Base-by-base conservation (phyloP, 257 asterid species). In the Prunella vulgaris region DNA sequence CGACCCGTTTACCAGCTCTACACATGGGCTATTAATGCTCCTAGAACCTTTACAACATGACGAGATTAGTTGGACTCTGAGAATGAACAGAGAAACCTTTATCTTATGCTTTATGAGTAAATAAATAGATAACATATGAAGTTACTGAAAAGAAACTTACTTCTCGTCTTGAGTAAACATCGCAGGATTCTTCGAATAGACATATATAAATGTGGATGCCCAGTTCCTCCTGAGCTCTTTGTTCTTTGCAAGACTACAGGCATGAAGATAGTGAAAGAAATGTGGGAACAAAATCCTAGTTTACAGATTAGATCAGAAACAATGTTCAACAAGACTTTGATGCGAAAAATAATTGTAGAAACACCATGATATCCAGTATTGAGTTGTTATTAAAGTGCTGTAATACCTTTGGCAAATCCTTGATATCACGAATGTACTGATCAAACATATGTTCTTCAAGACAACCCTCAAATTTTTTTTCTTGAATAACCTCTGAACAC, bases 191-290 rank as follows among this genome's bases (percentile, higher is more conserved):
- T 74, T 84, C 95, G 77, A 90, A 90, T 17, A 90, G 80, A 65
- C 82, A 66, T 78, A 35, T 70, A 69, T 88, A 88, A 86, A 90
- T 82, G 85, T 80, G 95, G 66, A 81, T 78, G 73, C 97, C 94
- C 54, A 82, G 82, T 69, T n/a, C n/a, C n/a, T 85, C 85, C 74
- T 79, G 84, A 57, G 84, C 89, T 72, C 75, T 76, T 74, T 81
- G 84, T 81, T 90, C 97, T 87, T 88, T 90, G 90, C 96, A 85
- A 27, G 88, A 78, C 90, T 86, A 58, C 78, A 90, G 75, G 82
- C 76, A 86, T 53, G 86, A 86, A 74, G 96, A 83, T 64, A 90
- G 72, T 44, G 94, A 88, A 48, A 90, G 83, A 75, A 88, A 84
- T 25, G 88, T 75, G 53, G 92, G 81, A 48, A 90, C 87, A 76